Evolutionary conservation across 1,139 yeast genomes (phyloP), one percentile per base, ranked within the genome.

Genomic region (Hanseniaspora sp.): DNA sequence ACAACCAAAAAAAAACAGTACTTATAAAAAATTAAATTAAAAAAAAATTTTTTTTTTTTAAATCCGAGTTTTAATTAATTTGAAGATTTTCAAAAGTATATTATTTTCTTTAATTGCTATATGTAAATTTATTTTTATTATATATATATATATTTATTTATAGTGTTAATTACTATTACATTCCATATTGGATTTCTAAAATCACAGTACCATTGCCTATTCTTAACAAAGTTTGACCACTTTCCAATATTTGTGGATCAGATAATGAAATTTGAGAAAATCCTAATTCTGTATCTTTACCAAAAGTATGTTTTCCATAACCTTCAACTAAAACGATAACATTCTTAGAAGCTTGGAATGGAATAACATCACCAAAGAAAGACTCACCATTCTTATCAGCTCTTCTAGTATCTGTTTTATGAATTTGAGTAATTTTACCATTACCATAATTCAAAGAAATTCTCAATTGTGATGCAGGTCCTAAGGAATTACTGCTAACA

Each of bases 301-400:
- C 92, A 61, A 90, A 76, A 3, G 80, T 76, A 66, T 85, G 95
- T 64, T 80, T 84, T 52, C 83, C 82, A 52, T 78, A 74, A 15
- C 86, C 77, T 42, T 73, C 72, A 62, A 90, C 77, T 5, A 78
- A 69, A 49, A 90, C 63, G 55, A 71, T 73, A 3, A 83, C 82
- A 17, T 77, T 80, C 2, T 80, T 68, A 5, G 83, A 71, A 11
- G 92, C 80, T 64, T 77, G 80, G 71, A 88, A 86, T 5, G 82
- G 74, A 58, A 77, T 72, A 29, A 81, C 73, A 63, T 86, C 96
- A 60, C 79, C 78, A 78, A 87, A 79, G 56, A 69, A 72, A 56
- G 74, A 75, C 11, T 69, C 59, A 0, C 77, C 78, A 15, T 71
- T 71, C 52, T 71, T 74, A 31, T 76, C 73, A 4, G 72, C 61